Evolutionary conservation across 208 protist species (phyloP).

Genomic region (Crithidia bombi): DNA sequence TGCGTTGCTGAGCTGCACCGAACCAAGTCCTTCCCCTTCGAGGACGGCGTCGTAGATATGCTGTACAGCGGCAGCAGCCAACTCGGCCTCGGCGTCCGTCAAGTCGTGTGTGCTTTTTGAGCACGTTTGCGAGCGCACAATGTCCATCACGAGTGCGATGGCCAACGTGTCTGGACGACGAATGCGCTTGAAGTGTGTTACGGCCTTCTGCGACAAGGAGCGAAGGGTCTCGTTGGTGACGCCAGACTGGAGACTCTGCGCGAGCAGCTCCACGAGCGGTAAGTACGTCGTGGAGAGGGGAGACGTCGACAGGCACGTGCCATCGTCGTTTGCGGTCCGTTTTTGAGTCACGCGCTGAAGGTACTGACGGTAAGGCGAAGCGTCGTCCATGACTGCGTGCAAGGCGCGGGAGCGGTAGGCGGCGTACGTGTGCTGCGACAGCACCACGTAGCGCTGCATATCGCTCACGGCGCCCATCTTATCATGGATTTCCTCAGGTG

Average conservation of each 20-base stretch:
- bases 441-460: slow-evolving; percentile 11
- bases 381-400: slow-evolving; percentile 10
- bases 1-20: slow-evolving; percentile 11
- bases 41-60: slow-evolving; percentile 25
- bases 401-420: slow-evolving; percentile 24
- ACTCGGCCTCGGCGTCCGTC: slow-evolving; percentile 14
- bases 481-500: too few relatives aligned
- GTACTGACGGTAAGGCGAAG: slow-evolving; percentile 26
- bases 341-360: not conserved
- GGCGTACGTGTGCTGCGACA: slow-evolving; percentile 33
- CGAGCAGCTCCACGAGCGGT: slow-evolving; percentile 16
- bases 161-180: slow-evolving; percentile 47
- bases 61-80: slow-evolving; percentile 8
- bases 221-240: not conserved
- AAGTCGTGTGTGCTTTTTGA: not conserved
- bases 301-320: too few relatives aligned
- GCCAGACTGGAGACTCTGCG: not conserved
- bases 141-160: slow-evolving; percentile 45
- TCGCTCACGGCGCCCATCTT: not conserved
- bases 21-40: slow-evolving; percentile 6
- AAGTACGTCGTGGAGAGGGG: slow-evolving; percentile 4
- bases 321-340: not conserved
- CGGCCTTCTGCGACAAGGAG: slow-evolving; percentile 19
- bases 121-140: slow-evolving; percentile 8
- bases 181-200: slow-evolving; percentile 30